These are phyloP conservation scores for Penicillium sp. DNA, from an alignment of 2,329 filamentous ascomycete species.

Conservation along the genomic window DNA sequence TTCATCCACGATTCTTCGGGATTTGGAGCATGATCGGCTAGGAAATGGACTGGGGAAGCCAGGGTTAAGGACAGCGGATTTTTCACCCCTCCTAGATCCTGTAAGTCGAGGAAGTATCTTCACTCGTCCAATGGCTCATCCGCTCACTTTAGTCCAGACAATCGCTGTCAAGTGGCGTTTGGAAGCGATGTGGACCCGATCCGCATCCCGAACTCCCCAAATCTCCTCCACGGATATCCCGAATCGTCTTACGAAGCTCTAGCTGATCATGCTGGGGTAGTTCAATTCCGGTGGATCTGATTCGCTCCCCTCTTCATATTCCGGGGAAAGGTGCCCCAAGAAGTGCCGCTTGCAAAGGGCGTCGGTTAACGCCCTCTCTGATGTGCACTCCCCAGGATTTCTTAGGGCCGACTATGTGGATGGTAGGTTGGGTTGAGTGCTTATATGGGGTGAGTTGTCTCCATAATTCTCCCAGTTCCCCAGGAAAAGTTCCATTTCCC, in stretches of 20 bases:
- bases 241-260: constrained; percentile 1
- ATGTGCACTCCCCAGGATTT: not conserved
- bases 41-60: no score
- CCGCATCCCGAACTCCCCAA: constrained; percentile 9
- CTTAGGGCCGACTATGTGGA: no score
- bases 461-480: not conserved
- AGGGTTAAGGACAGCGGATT: no score
- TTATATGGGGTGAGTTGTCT: constrained; percentile 9
- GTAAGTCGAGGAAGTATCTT: no score
- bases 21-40: no score
- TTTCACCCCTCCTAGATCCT: no score
- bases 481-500: constrained; percentile 6
- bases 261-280: not conserved
- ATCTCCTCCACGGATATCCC: constrained; percentile 8
- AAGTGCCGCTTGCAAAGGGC: not conserved
- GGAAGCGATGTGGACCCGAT: constrained; percentile 13
- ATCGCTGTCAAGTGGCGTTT: not conserved
- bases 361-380: constrained; percentile 4
- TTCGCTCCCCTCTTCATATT: not conserved
- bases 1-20: no score
- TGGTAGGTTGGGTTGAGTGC: not conserved
- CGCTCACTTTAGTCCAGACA: not conserved
- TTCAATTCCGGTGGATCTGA: not conserved
- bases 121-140: not conserved
- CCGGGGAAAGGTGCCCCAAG: no score